These are phyloP conservation scores for Parsonsia alboflavescens DNA, from an alignment of 257 asterid genomes.

Conservation along the genomic window DNA sequence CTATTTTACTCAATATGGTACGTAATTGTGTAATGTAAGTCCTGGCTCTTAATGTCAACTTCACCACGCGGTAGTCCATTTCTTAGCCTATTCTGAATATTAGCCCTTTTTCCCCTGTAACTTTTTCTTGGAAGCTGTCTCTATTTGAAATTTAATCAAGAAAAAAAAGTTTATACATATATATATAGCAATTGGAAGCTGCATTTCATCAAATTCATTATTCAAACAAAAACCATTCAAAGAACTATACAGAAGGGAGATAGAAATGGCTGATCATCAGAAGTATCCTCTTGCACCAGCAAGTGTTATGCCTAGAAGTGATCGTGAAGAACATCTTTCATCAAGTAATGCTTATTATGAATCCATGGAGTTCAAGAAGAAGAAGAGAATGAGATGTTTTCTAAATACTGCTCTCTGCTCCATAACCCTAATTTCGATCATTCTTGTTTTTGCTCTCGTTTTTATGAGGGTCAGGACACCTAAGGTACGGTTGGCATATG, in stretches of 20 bases:
- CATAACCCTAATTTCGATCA: constrained; percentile 31
- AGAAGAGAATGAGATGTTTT: constrained; percentile 32
- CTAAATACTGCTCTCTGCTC: constrained; percentile 27
- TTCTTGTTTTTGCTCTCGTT: constrained; percentile 33
- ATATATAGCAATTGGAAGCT: neutral
- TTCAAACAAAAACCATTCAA: neutral
- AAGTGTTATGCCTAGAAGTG: constrained; percentile 12
- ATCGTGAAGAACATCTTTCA: neutral
- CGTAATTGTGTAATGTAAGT: neutral
- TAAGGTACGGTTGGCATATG: constrained; percentile 20
- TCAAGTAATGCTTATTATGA: neutral
- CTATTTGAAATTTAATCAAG: neutral
- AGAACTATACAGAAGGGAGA: too few relatives aligned
- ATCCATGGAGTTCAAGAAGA: neutral
- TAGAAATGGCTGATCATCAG: constrained; percentile 15
- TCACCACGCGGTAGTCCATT: neutral
- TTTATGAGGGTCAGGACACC: constrained; percentile 36
- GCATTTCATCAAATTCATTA: neutral
- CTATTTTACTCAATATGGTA: neutral
- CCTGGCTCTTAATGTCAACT: neutral
- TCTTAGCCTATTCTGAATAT: too few relatives aligned
- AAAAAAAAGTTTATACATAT: neutral
- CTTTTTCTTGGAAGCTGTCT: constrained; percentile 15
- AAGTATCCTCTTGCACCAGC: constrained; percentile 21
- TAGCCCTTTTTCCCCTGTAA: neutral